These are phyloP conservation scores for Ceratobasidium theobromae DNA, from an alignment of 1,284 basidiomycete genomes.

Conservation along the genomic window DNA sequence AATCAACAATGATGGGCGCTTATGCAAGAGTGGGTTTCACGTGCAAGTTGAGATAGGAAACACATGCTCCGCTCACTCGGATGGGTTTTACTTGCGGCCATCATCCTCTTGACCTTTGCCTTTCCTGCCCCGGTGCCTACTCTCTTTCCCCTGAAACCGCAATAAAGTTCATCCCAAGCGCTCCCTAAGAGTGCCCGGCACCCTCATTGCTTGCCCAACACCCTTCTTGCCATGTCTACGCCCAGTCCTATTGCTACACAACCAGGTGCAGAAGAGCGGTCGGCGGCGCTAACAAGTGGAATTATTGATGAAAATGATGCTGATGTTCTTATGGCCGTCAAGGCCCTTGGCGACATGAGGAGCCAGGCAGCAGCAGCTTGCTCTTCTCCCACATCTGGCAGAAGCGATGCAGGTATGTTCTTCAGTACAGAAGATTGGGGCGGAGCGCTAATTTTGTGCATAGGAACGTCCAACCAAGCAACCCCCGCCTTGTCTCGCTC, in stretches of 20 bases:
- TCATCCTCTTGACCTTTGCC: constrained; percentile 13
- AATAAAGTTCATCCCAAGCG: neutral
- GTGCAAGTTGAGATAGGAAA: constrained; percentile 25
- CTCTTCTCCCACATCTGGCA: neutral
- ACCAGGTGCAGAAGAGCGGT: neutral
- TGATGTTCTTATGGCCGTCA: constrained; percentile 64
- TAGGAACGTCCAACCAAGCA: neutral
- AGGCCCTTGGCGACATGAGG: constrained; percentile 69
- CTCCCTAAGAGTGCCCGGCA: neutral
- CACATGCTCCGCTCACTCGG: constrained; percentile 25
- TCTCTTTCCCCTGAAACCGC: too few species aligned
- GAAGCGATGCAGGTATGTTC: constrained; percentile 21
- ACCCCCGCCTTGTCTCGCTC: constrained; percentile 24
- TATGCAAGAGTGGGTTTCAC: constrained; percentile 7
- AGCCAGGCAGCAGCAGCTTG: constrained; percentile 40
- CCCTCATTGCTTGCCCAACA: neutral
- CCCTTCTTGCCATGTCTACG: neutral
- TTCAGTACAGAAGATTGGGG: neutral
- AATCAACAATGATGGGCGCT: neutral
- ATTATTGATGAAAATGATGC: constrained; percentile 47
- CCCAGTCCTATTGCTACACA: neutral
- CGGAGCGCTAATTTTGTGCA: neutral
- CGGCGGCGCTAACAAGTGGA: neutral
- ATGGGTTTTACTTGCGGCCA: constrained; percentile 24
- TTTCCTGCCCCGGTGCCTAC: constrained; percentile 26